Evolutionary conservation across 371 early-diverging fungal species (phyloP), one percentile per base, ranked within the genome.

Genomic region (Blakeslea trispora): DNA sequence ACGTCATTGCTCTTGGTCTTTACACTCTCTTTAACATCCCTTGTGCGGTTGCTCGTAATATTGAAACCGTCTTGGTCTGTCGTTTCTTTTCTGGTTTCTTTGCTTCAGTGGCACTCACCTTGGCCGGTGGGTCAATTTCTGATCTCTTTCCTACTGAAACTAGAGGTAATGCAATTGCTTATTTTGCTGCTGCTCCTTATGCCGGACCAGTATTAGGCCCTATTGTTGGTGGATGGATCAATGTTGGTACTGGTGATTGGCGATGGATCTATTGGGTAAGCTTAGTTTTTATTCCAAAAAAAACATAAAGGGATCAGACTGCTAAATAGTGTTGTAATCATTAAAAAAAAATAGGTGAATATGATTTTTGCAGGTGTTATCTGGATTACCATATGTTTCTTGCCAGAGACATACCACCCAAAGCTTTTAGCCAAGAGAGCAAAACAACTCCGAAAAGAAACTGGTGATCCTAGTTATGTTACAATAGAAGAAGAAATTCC

Each of bases 181-280:
- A 69, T 40, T 76, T 76, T 61, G 77, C 77, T 21, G 74, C 73
- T 59, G 77, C 77, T 15, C 76, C 76, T 32, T 75, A 72, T 48
- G 68, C 66, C 23, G 75, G 79, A 28, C 76, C 75, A 28, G 76
- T 75, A 7, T 40, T 79, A 21, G 79, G 79, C 35, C 74, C 79
- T 21, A 61, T 75, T 28, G 72, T 71, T 8, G 71, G 74, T 48
- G 79, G 79, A 14, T 79, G 74, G 71, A 67, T 75, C 21, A 65
- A 61, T 5, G 68, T 74, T 39, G 72, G 72, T 23, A 69, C 74
- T 8, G 57, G 63, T 19, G 59, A 53, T 21, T 79, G 76, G 79
- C 61, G 74, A 56, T 75, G 76, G 79, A 66, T 74, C 15, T 74
- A 74, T 28, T 79, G 78, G 78, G 69, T 74, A 68, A 61, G 52